phyloP scores from a whole-genome alignment of 2,329 filamentous ascomycete genomes.

The Ophiostoma tasmaniense region DNA sequence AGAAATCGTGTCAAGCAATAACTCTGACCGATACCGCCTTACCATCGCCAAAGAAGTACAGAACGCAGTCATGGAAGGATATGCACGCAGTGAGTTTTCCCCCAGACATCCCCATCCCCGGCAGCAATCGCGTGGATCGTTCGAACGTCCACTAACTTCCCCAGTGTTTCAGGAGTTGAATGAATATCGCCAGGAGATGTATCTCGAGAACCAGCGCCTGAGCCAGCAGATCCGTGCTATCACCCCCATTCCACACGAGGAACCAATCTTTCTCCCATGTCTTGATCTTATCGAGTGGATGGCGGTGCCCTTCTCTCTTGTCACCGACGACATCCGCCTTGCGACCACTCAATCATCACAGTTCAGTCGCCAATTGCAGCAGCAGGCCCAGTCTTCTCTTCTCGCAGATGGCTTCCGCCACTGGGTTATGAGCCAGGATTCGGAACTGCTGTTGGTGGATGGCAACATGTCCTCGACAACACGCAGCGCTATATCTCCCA shows the following conservation, averaged over 20 bases:
- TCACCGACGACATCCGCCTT: neutral
- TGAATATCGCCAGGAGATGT: neutral
- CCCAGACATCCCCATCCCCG: neutral
- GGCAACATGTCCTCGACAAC: slow-evolving; percentile 8
- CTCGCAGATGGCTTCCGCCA: neutral
- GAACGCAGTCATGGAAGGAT: neutral
- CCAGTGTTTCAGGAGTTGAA: neutral
- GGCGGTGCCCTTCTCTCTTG: neutral
- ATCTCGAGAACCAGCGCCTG: neutral
- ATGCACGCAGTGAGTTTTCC: neutral
- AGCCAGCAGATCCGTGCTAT: neutral
- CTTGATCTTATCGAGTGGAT: neutral
- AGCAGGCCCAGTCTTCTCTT: slow-evolving; percentile 14
- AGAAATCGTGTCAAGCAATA: neutral
- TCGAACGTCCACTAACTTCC: neutral
- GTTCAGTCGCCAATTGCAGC: neutral
- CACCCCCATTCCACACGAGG: neutral
- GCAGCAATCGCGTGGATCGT: neutral
- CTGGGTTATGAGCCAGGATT: neutral
- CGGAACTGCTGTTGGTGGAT: slow-evolving; percentile 13
- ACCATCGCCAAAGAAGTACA: neutral
- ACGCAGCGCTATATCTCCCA: slow-evolving; percentile 6
- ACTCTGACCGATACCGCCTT: neutral
- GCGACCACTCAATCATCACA: neutral
- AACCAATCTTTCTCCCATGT: neutral